Evolutionary conservation across 83 land plant species (phyloP), one percentile per base, ranked within the genome.

Genomic region (Larix sibirica): DNA sequence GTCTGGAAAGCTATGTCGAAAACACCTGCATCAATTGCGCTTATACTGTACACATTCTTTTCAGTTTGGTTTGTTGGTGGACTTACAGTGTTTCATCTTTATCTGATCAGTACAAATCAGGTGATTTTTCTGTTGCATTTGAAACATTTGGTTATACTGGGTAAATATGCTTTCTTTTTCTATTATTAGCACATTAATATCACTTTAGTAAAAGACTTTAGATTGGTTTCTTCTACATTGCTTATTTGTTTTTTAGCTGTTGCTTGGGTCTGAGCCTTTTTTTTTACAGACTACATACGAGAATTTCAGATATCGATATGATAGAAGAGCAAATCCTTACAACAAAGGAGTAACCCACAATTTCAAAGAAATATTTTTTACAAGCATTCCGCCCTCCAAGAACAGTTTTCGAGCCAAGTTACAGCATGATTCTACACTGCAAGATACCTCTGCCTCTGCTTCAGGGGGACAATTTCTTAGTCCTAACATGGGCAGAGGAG

Each of bases 41-140:
- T 97, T 20, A 94, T 97, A 81, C 83, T 89, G 31, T 97, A 97
- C 88, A 94, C 98, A 47, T 97, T 97, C 84, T 84, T 97, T 54
- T 62, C 93, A 23, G 94, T 97, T 26, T 95, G 98, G 98, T 97
- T 97, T 88, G 99, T 97, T 73, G 99, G 98, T 80, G 99, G 99
- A 12, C 96, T 97, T 20, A 94, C 95, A 6, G 91, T 95, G 23
- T 97, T 97, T 91, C 99, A 97, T 87, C 86, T 94, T 50, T 97
- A 97, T 89, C 96, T 97, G 24, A 95, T 97, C 42, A 86, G 98
- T 83, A 92, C 99, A 80, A 95, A 97, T 82, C 98, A 97, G 98
- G 99, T 92, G 40, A 59, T 26, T 64, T 67, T 58, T 47, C 20
- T 50, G 56, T 50, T 50, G 56, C 56, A 50, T 50, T 47, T 47